Conservation (phyloP, 805 yeast species). For the Myxozyma mucilagina region DNA sequence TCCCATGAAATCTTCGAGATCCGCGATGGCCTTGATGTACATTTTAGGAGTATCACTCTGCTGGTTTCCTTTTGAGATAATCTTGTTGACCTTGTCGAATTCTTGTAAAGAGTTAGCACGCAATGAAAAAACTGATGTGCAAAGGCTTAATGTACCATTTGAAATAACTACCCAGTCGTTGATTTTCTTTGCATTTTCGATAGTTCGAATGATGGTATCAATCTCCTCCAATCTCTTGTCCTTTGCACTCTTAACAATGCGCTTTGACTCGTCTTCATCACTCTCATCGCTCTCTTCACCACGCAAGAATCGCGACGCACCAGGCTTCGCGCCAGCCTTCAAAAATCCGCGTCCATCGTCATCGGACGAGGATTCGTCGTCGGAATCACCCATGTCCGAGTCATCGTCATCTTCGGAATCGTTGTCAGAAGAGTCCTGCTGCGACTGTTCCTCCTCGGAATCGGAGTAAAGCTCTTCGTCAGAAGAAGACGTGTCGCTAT, state of each 20-base stretch:
- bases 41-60: constrained; percentile 72
- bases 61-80: constrained; percentile 67
- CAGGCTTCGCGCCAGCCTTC: constrained; percentile 40
- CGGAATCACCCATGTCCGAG: constrained; percentile 42
- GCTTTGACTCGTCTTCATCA: constrained; percentile 65
- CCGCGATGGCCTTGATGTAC: constrained; percentile 66
- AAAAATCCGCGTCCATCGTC: constrained; percentile 41
- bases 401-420: constrained; percentile 46
- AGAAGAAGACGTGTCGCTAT: constrained; percentile 61
- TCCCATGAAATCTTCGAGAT: constrained; percentile 66
- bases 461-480: constrained; percentile 59
- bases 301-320: constrained; percentile 43
- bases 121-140: not conserved
- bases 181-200: constrained; percentile 66
- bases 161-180: constrained; percentile 79
- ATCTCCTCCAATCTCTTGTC: constrained; percentile 91
- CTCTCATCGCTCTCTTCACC: constrained; percentile 45
- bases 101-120: constrained; percentile 42
- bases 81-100: constrained; percentile 74
- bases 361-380: constrained; percentile 41
- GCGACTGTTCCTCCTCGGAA: constrained; percentile 33
- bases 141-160: constrained; percentile 34
- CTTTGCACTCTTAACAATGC: constrained; percentile 88
- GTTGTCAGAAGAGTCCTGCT: constrained; percentile 39
- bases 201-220: constrained; percentile 60